phyloP scores from a whole-genome alignment of 352 stramenopile genomes.

The Phytophthora tubulina region DNA sequence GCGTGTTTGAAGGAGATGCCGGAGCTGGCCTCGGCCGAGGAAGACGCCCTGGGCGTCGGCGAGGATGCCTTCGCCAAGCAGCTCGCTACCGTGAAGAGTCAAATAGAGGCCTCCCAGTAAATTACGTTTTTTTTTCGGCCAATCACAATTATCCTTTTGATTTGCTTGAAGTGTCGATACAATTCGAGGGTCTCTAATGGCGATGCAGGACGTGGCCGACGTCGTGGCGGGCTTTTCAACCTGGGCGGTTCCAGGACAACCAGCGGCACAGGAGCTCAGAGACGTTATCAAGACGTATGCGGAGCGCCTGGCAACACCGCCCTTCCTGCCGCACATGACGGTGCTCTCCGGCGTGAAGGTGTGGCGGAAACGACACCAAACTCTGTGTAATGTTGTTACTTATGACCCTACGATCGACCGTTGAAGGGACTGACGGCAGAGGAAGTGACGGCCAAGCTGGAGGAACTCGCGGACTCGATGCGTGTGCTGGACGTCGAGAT shows the following conservation, averaged over 20 bases:
- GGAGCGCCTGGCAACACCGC: slow-evolving; percentile 46
- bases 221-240: slow-evolving; percentile 70
- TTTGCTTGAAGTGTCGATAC: slow-evolving; percentile 5
- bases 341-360: slow-evolving; percentile 63
- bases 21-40: slow-evolving; percentile 48
- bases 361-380: not conserved
- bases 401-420: not conserved
- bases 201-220: slow-evolving; percentile 42
- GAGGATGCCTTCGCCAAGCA: slow-evolving; percentile 68
- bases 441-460: slow-evolving; percentile 43
- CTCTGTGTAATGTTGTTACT: not conserved
- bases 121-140: slow-evolving; percentile 27
- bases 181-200: slow-evolving; percentile 2
- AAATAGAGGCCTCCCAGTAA: slow-evolving; percentile 63
- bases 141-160: slow-evolving; percentile 13
- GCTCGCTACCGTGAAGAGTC: slow-evolving; percentile 60
- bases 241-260: slow-evolving; percentile 55
- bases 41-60: slow-evolving; percentile 53
- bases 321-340: slow-evolving; percentile 71
- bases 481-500: slow-evolving; percentile 46
- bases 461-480: slow-evolving; percentile 48
- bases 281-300: slow-evolving; percentile 53
- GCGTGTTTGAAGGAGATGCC: slow-evolving; percentile 63
- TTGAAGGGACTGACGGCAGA: slow-evolving; percentile 39
- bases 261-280: slow-evolving; percentile 30